Evolutionary conservation across 495 filamentous ascomycete species (phyloP), one percentile per base, ranked within the genome.

Genomic region (Aspergillus haitiensis): DNA sequence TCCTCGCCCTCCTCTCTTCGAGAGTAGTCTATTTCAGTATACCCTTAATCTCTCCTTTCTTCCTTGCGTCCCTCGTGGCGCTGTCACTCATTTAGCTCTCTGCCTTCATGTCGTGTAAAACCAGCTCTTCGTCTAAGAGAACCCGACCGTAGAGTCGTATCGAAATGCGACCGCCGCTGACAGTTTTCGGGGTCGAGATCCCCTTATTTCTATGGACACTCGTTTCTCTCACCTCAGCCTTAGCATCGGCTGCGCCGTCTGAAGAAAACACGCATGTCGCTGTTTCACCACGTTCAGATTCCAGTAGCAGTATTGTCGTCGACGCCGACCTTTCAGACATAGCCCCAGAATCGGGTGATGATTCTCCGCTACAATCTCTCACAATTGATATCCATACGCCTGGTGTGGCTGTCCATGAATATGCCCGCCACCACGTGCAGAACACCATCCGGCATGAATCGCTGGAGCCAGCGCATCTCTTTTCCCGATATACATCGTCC

Each of bases 261-360:
- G 37, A 46, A 6, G 35, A 52, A 7, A 51, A 27, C 21, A 27
- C 37, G 39, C n/a, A 47, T 37, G 50, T 34, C 32, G n/a, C 60
- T 53, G 32, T 15, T 21, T n/a, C 56, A 56, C 11, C 21, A 12
- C 48, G 21, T 11, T 34, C 12, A 15, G 21, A 32, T 51, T n/a
- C 47, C 12, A 58, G 61, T 64, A 64, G 65, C 61, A 62, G 61
- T 59, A 67, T 64, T 58, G 61, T 54, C 53, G 36, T 34, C 13
- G 58, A 62, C 21, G 32, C 48, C 56, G 65, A 62, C 61, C 65
- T 40, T 39, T 52, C 59, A n/a, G 60, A 51, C n/a, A 12, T 57
- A 66, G 54, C 58, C 44, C 46, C 21, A 32, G 27, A 51, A 7
- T 51, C 31, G 11, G 6, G 31, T 10, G 47, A 27, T 16, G 47